phyloP scores from a whole-genome alignment of 139 green algal genomes.

The Haematococcus lacustris region DNA sequence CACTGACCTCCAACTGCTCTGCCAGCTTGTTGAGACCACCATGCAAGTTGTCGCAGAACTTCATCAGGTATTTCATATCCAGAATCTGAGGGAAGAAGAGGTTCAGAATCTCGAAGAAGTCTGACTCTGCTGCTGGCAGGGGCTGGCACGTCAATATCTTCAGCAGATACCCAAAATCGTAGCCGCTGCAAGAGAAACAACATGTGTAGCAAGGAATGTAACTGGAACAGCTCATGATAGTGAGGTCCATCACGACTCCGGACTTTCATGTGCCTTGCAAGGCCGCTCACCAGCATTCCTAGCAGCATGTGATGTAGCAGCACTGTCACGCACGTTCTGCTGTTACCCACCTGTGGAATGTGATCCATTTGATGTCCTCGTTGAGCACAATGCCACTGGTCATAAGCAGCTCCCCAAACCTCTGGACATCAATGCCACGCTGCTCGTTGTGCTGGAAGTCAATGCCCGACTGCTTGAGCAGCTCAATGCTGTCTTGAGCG shows the following conservation, averaged over 20 bases:
- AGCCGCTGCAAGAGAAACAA: conserved; percentile 46
- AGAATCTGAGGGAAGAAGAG: conserved; percentile 94
- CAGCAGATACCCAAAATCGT: conserved; percentile 98
- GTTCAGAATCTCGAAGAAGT: conserved; percentile 93
- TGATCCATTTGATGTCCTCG: conserved; percentile 70
- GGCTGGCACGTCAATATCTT: conserved; percentile 90
- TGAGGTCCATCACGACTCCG: too few species aligned
- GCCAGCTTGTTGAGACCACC: conserved; percentile 95
- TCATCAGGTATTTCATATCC: conserved; percentile 99
- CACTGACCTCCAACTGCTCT: conserved; percentile 80
- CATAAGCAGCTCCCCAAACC: conserved; percentile 96
- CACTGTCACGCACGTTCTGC: too few species aligned
- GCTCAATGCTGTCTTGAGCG: conserved; percentile 93
- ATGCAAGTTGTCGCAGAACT: conserved; percentile 91
- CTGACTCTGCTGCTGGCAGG: conserved; percentile 74
- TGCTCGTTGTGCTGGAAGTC: conserved; percentile 87
- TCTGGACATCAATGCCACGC: conserved; percentile 84
- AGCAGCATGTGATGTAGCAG: too few species aligned
- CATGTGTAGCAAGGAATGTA: background rate
- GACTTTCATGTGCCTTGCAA: too few species aligned
- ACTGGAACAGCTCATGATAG: too few species aligned
- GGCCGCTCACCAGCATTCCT: too few species aligned
- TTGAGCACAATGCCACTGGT: conserved; percentile 94
- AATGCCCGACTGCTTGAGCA: conserved; percentile 93
- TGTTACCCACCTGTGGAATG: conserved; percentile 40